Evolutionary conservation across 306 rosid species (phyloP), one percentile per base, ranked within the genome.

Genomic region (Malus sieversii): DNA sequence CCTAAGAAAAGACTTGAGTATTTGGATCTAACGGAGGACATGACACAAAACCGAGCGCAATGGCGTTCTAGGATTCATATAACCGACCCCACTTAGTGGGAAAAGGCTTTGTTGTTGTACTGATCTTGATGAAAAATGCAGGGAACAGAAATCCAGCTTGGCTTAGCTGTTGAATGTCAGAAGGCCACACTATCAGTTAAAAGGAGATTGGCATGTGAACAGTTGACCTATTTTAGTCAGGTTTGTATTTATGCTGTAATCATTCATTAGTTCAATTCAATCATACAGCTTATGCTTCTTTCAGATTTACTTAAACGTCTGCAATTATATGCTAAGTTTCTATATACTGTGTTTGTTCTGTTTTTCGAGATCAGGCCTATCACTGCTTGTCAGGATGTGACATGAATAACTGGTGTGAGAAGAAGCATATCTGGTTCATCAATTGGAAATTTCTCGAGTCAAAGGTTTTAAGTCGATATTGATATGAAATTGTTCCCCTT

Each of bases 61-160:
- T 23, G 23, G 23, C 23, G 23, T 23, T 23, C 23, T 23, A 23
- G 23, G 23, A 23, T 23, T 23, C 23, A 23, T 23, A 23, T 23
- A 23, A 0, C 23, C 23, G 23, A 23, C 23, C 23, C 23, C 23
- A 23, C 23, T 23, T 23, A 23, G 23, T 23, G 23, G 23, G 23
- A 23, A 23, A 23, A 23, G 23, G 23, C 23, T 23, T 23, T 23
- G 23, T 23, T 23, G 23, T 23, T 23, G 23, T 48, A 3, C 61
- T 80, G 30, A 73, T 35, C n/a, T 61, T 80, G 73, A 57, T 77
- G 66, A 53, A 18, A 18, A 46, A 46, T 82, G 73, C 84, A 91
- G 97, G 98, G 96, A 78, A 94, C 96, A 66, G 98, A 92, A 82
- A 92, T 94, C 72, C 97, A 92, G 87, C 96, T 94, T 75, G 97